phyloP scores from a whole-genome alignment of 495 filamentous ascomycete species.

The Sporormia fimetaria region DNA sequence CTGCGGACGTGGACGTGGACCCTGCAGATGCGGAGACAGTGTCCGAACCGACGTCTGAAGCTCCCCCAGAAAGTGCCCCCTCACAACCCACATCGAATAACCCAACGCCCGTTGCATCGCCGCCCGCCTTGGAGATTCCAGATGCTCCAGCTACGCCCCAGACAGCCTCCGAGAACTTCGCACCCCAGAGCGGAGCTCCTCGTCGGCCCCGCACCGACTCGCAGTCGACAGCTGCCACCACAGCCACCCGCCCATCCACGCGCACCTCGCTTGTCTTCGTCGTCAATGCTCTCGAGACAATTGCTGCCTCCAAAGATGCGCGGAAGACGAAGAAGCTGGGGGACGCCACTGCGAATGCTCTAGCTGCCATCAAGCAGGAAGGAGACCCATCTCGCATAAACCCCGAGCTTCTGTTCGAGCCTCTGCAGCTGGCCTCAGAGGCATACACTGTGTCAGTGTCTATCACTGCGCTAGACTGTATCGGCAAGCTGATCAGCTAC shows the following conservation, averaged over 20 bases:
- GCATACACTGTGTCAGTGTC: constrained; percentile 70
- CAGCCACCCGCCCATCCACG: constrained; percentile 40
- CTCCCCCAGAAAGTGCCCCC: constrained; percentile 1
- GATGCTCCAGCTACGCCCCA: constrained; percentile 18
- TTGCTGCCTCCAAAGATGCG: constrained; percentile 79
- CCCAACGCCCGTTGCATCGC: constrained; percentile 12
- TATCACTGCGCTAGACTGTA: constrained; percentile 88
- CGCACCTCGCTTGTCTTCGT: constrained; percentile 94
- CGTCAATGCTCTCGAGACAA: constrained; percentile 79
- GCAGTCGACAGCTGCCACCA: constrained; percentile 45
- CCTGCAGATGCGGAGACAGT: no score
- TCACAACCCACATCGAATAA: constrained; percentile 6
- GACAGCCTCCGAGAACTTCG: constrained; percentile 22
- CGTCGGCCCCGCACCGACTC: constrained; percentile 42
- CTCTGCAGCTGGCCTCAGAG: constrained; percentile 77
- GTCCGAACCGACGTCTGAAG: constrained; percentile 2
- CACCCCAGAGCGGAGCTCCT: constrained; percentile 9
- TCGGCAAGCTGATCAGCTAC: constrained; percentile 96
- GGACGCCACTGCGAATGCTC: constrained; percentile 67
- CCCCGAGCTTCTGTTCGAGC: constrained; percentile 83
- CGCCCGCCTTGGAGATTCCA: constrained; percentile 14
- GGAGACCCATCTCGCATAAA: constrained; percentile 55
- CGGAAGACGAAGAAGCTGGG: constrained; percentile 66
- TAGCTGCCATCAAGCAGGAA: constrained; percentile 69
- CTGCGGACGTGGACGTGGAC: constrained; percentile 4